Base-by-base conservation (phyloP, 192 early-diverging fungal species). In the Backusella luteola region DNA sequence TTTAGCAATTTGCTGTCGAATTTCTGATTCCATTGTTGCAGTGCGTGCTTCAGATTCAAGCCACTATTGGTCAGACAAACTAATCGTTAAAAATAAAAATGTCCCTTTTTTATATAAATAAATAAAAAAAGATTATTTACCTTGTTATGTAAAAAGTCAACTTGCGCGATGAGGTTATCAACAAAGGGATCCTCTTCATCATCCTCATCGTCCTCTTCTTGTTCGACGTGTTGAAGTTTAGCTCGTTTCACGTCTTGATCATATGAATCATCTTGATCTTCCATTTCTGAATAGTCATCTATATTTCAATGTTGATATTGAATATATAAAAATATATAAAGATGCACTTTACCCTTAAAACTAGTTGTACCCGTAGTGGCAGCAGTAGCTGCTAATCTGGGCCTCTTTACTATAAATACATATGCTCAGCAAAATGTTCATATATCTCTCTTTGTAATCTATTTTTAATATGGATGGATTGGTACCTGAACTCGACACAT, bases 1-100 rank as follows among this genome's bases (percentile, higher is more conserved):
- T 34, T 42, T 67, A 0, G 85, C 66, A n/a, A 87, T 81, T 75
- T 89, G 86, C 7, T 84, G 82, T 14, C 90, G 84, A 32, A 88
- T 86, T 35, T 85, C 85, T n/a, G 82, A 69, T 75, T 91, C 90
- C 38, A 91, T 83, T 23, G 78, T 74, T 15, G 86, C 74, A 59
- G 76, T 81, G n/a, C 84, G 85, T 49, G 88, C 83, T 78, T 89
- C 86, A 36, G 83, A 83, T 52, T 81, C 85, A 14, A 78, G 74
- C 79, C 83, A 85, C 78, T 87, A 73, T 19, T 59, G 56, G 56
- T 59, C 23, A 59, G 23, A 26, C 26, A 59, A 59, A 26, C 34
- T 3, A 32, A 52, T 34, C 26, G 34, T 19, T 34, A 32, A 34
- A 38, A 49, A 66, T 38, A 34, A 35, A 19, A 35, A 19, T 39